A percentile compares a stretch with the other conserved stretches of the same genome.
phyloP scores from a whole-genome alignment of 257 asterid genomes.

The Solanum sitiens region DNA sequence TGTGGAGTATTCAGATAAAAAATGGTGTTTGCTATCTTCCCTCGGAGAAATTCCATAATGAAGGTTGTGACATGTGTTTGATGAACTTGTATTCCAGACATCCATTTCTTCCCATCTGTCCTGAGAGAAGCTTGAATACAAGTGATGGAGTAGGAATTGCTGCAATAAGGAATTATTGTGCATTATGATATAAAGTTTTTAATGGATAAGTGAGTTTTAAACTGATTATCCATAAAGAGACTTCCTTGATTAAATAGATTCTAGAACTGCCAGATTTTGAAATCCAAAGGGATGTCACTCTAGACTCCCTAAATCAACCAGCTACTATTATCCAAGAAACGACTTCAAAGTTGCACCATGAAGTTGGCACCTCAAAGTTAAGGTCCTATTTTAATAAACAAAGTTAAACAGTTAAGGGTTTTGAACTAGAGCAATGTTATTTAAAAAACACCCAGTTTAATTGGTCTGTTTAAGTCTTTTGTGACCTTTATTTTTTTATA shows the following conservation, averaged over 20 bases:
- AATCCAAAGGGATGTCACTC: background rate
- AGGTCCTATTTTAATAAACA: background rate
- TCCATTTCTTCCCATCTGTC: background rate
- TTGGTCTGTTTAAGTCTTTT: background rate
- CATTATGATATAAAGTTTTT: background rate
- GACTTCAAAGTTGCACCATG: background rate
- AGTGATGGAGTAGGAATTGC: background rate
- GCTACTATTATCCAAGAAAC: background rate
- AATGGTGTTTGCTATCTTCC: background rate
- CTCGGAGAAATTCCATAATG: background rate
- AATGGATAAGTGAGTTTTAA: background rate
- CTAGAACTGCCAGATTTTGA: background rate
- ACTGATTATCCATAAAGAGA: background rate
- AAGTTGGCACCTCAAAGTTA: background rate
- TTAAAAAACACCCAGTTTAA: background rate
- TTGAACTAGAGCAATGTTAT: background rate
- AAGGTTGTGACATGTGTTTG: background rate
- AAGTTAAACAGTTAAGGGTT: background rate
- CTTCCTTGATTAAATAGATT: background rate
- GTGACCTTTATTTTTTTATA: conserved; percentile 10
- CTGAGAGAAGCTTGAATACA: background rate
- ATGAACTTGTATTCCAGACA: background rate
- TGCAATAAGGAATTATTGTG: background rate
- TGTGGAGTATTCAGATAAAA: background rate
- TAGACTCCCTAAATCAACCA: background rate